Conservation (phyloP, 139 green algal genomes). For the Trebouxia sp. region DNA sequence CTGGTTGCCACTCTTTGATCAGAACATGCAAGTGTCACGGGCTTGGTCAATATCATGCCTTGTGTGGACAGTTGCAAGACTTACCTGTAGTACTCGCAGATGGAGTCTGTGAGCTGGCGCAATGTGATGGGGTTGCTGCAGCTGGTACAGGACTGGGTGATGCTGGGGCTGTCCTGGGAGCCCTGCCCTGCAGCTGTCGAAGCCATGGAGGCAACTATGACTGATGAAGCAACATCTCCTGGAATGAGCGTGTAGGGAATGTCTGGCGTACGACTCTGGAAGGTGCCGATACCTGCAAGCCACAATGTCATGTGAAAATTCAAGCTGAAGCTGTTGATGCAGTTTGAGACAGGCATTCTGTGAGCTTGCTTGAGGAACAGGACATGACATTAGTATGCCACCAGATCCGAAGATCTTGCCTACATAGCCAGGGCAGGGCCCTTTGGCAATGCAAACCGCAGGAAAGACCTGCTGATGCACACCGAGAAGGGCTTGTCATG, state of each 20-base stretch:
- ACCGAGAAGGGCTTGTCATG: neutral
- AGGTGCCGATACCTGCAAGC: slow-evolving; percentile 3
- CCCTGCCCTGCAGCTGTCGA: slow-evolving; percentile 25
- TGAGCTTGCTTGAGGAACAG: too few relatives aligned
- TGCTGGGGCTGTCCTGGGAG: neutral
- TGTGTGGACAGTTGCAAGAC: too few relatives aligned
- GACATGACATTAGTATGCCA: too few relatives aligned
- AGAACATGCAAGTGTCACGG: too few relatives aligned
- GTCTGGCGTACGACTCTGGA: neutral
- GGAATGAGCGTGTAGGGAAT: slow-evolving; percentile 4
- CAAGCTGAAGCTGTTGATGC: too few relatives aligned
- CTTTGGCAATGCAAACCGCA: neutral
- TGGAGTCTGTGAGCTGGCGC: neutral
- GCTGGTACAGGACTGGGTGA: slow-evolving; percentile 29
- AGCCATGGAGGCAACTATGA: slow-evolving; percentile 27
- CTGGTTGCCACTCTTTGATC: too few relatives aligned
- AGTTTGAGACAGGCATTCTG: neutral
- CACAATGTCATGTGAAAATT: too few relatives aligned
- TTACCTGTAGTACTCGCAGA: slow-evolving; percentile 6
- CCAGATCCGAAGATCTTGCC: slow-evolving; percentile 27
- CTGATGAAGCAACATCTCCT: neutral
- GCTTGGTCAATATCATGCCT: too few relatives aligned
- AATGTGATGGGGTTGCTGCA: slow-evolving; percentile 25
- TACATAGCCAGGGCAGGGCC: slow-evolving; percentile 20
- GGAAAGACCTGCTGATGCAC: slow-evolving; percentile 11